These are phyloP conservation scores for Clausena lansium DNA, from an alignment of 345 rosid genomes.

Conservation along the genomic window DNA sequence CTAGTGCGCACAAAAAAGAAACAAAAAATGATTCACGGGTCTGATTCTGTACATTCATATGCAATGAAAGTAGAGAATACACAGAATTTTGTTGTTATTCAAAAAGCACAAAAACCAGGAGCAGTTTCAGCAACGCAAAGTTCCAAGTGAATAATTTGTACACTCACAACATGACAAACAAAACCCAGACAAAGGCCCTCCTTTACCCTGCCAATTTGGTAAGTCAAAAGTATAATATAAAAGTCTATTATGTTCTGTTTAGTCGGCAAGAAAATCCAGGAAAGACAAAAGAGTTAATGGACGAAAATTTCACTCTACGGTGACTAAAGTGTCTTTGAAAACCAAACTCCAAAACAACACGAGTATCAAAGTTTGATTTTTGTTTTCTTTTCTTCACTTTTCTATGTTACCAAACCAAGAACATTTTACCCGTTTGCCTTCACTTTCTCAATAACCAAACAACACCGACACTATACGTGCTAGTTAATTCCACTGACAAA, in stretches of 20 bases:
- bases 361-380: background rate
- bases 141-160: background rate
- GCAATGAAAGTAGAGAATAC: slow-evolving; percentile 12
- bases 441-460: slow-evolving; percentile 21
- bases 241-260: slow-evolving; percentile 11
- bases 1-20: background rate
- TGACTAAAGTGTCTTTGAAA: background rate
- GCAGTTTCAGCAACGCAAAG: slow-evolving; percentile 2
- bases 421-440: background rate
- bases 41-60: slow-evolving; percentile 38
- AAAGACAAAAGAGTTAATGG: background rate
- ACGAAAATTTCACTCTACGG: background rate
- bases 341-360: background rate
- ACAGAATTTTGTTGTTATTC: slow-evolving; percentile 6
- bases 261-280: slow-evolving; percentile 13
- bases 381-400: background rate
- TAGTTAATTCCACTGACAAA: background rate
- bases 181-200: background rate
- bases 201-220: slow-evolving; percentile 4
- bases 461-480: background rate
- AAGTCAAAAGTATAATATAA: background rate
- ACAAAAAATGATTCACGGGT: slow-evolving; percentile 34
- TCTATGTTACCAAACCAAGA: background rate
- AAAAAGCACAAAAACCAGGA: background rate
- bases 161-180: slow-evolving; percentile 1